Evolutionary conservation across 169 alveolate species (phyloP).

Genomic region (Toxoplasma gondii): DNA sequence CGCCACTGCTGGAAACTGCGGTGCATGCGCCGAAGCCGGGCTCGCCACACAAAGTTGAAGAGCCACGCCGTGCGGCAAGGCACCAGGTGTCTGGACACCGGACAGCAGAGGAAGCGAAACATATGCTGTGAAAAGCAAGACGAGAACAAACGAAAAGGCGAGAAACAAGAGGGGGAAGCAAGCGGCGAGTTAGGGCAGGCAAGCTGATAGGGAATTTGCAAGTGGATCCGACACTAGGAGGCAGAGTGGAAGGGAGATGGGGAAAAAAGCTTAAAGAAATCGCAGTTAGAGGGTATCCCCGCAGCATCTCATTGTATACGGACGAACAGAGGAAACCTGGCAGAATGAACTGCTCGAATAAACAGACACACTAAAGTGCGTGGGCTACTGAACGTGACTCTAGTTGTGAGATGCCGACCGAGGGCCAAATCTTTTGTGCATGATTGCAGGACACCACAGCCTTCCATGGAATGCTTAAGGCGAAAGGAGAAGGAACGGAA

Average conservation of each 20-base stretch:
- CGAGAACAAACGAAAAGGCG: neutral
- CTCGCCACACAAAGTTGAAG: constrained; percentile 3
- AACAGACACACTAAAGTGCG: no score
- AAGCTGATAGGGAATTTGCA: neutral
- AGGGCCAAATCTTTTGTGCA: no score
- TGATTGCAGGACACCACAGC: no score
- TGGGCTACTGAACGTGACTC: no score
- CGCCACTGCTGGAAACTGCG: neutral
- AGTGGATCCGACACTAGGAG: neutral
- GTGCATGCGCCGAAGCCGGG: neutral
- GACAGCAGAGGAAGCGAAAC: neutral
- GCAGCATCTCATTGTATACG: no score
- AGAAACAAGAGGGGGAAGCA: neutral
- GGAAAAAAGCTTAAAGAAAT: neutral
- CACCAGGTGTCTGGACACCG: neutral
- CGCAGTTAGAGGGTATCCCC: no score
- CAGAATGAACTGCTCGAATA: no score
- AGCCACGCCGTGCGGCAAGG: constrained; percentile 22
- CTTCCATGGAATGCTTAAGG: no score
- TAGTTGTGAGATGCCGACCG: no score
- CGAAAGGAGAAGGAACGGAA: no score
- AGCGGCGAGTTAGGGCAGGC: neutral
- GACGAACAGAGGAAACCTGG: no score
- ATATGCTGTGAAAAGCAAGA: neutral
- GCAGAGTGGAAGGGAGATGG: neutral